Base-by-base conservation (phyloP, 768 basidiomycete species). In the Suillus cothurnatus region DNA sequence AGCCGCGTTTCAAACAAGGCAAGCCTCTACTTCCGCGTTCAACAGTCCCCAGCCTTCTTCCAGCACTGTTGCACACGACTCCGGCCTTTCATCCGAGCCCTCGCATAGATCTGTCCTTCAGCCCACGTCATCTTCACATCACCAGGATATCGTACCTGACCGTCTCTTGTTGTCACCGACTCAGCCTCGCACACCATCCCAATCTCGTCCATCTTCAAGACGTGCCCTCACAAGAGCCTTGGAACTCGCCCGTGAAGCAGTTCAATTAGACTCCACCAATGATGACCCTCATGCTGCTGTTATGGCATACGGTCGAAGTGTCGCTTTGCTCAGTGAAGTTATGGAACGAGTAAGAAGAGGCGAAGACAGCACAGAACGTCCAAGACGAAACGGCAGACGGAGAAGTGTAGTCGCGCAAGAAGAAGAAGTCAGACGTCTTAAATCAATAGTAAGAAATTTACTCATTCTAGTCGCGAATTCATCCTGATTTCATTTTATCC, bases 331-430 rank as follows among this genome's bases (percentile, higher is more conserved):
- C 34, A 92, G 90, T 71, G 92, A 94, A 76, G 95, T 97, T 61
- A 97, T 97, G 95, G 92, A 93, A 71, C 82, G 94, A 47, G 95
- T 96, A 2, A 84, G 91, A 76, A 84, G 89, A 72, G 93, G 93
- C 5, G 94, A 95, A 76, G 91, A 94, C 71, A 87, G 86, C 67
- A 87, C 87, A 32, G 92, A 92, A 57, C 77, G 81, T n/a, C 82
- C 88, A 73, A 81, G 83, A 69, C 83, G 78, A 67, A 84, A 81
- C 70, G 85, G 85, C 36, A 84, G 90, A 68, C 86, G 89, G 65
- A 85, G 90, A 73, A 93, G 91, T 71, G 87, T 92, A 19, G 89
- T 92, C n/a, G 94, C 94, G 28, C 92, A 94, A 74, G 90, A 93
- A 75, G 95, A 96, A 71, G 95, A 97, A 82, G 89, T 95, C 57